Percentiles rank a stretch among this genome's conserved stretches.
Evolutionary conservation across 768 basidiomycete species (phyloP).

Genomic region (Hericium coralloides): DNA sequence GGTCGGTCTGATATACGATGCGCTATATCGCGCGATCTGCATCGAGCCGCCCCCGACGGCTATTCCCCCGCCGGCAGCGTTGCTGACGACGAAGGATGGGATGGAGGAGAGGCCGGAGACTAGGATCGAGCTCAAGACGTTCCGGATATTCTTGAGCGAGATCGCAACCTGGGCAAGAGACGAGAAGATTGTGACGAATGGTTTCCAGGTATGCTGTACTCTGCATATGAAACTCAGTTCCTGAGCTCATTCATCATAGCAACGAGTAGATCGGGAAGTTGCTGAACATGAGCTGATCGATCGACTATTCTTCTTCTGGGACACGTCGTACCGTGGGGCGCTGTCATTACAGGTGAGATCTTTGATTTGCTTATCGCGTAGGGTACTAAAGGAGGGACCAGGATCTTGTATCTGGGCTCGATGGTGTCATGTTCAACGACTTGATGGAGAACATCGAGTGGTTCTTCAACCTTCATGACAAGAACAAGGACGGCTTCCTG

Average conservation of each 20-base stretch:
- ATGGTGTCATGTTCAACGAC: conserved; percentile 92
- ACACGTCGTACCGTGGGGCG: conserved; percentile 69
- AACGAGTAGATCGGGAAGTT: conserved; percentile 81
- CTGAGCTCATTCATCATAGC: conserved; percentile 32
- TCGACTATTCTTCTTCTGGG: conserved; percentile 93
- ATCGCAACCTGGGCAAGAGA: conserved; percentile 93
- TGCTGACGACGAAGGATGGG: conserved; percentile 48
- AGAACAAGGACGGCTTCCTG: conserved; percentile 90
- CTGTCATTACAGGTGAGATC: conserved; percentile 77
- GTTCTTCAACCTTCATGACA: conserved; percentile 95
- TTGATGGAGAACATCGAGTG: conserved; percentile 98
- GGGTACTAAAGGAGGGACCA: conserved; percentile 25
- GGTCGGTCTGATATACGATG: conserved; percentile 86
- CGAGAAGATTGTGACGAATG: conserved; percentile 88
- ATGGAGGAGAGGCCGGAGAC: conserved; percentile 80
- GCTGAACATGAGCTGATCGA: conserved; percentile 96
- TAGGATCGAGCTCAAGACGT: conserved; percentile 76
- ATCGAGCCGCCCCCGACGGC: conserved; percentile 52
- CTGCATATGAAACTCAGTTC: background rate
- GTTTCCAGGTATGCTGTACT: conserved; percentile 56
- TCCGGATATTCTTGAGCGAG: conserved; percentile 84
- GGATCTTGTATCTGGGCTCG: conserved; percentile 85
- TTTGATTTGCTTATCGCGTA: background rate
- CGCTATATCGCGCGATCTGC: conserved; percentile 78
- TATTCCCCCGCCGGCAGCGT: conserved; percentile 36